Conservation (phyloP, 805 yeast genomes). For the Nakazawaea holstii region DNA sequence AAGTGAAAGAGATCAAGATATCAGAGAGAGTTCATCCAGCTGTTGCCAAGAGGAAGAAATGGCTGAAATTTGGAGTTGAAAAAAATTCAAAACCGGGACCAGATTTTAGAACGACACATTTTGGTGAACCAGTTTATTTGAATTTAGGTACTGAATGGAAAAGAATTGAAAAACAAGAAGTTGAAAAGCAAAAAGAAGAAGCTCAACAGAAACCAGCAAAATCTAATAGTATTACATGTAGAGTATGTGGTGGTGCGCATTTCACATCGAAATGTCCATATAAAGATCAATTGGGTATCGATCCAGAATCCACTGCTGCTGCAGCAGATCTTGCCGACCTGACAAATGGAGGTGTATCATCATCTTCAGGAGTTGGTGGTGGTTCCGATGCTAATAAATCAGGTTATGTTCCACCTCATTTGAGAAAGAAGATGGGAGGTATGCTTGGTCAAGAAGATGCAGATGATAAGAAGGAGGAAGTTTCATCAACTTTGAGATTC, state of each 20-base stretch:
- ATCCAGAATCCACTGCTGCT: slow-evolving; percentile 31
- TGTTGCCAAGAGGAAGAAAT: slow-evolving; percentile 82
- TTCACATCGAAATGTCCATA: slow-evolving; percentile 94
- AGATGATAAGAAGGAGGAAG: slow-evolving; percentile 48
- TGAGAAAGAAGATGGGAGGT: slow-evolving; percentile 38
- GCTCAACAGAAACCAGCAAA: slow-evolving; percentile 36
- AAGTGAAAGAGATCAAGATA: slow-evolving; percentile 67
- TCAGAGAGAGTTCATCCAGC: slow-evolving; percentile 78
- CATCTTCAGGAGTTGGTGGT: slow-evolving; percentile 14
- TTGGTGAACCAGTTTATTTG: slow-evolving; percentile 79
- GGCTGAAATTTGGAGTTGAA: slow-evolving; percentile 88
- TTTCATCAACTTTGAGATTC: slow-evolving; percentile 82
- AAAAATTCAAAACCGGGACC: slow-evolving; percentile 74
- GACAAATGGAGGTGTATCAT: slow-evolving; percentile 16
- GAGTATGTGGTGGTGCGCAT: slow-evolving; percentile 92
- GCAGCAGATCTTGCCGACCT: slow-evolving; percentile 28
- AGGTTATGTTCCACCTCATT: slow-evolving; percentile 59
- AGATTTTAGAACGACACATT: slow-evolving; percentile 79
- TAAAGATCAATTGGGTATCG: slow-evolving; percentile 75
- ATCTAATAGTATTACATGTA: slow-evolving; percentile 58
- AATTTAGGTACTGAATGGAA: slow-evolving; percentile 75
- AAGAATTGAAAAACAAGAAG: slow-evolving; percentile 69
- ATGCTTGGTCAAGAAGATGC: slow-evolving; percentile 18
- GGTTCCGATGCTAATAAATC: slow-evolving; percentile 24
- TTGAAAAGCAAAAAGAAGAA: slow-evolving; percentile 40